These are phyloP conservation scores for Fraxinus anomala DNA, from an alignment of 257 asterid genomes.

Conservation along the genomic window DNA sequence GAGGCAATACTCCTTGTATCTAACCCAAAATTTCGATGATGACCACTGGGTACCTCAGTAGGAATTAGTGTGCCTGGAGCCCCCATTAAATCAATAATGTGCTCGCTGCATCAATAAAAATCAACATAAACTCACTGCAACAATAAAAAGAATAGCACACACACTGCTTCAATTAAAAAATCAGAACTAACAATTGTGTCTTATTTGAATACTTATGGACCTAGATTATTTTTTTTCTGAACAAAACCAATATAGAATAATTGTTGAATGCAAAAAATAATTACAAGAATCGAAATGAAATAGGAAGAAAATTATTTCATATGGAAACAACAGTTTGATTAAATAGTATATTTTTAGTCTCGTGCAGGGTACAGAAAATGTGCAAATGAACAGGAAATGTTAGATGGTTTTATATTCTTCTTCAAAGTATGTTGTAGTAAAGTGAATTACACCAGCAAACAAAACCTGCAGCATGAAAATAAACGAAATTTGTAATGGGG, in stretches of 20 bases:
- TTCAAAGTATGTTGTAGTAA: background rate
- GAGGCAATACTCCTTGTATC: slow-evolving; percentile 49
- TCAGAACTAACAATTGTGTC: too few species aligned
- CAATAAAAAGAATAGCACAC: slow-evolving; percentile 10
- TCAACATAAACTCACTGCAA: slow-evolving; percentile 62
- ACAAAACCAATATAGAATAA: background rate
- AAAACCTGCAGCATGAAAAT: background rate
- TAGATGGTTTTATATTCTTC: background rate
- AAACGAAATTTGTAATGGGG: background rate
- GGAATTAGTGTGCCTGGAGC: slow-evolving; percentile 99
- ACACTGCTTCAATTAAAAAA: background rate
- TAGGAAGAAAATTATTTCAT: slow-evolving; percentile 3
- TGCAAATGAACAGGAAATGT: background rate
- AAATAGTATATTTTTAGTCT: background rate
- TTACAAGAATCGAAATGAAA: background rate
- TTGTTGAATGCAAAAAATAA: background rate
- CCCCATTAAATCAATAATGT: slow-evolving; percentile 96
- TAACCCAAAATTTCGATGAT: slow-evolving; percentile 54
- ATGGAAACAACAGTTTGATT: background rate
- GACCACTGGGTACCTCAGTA: slow-evolving; percentile 72
- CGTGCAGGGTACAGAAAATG: too few species aligned
- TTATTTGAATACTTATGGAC: background rate
- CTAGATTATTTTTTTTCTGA: background rate
- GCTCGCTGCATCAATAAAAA: slow-evolving; percentile 69
- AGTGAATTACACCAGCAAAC: background rate